Conservation (phyloP, 2,329 filamentous ascomycete genomes). For the Colletotrichum lentis region DNA sequence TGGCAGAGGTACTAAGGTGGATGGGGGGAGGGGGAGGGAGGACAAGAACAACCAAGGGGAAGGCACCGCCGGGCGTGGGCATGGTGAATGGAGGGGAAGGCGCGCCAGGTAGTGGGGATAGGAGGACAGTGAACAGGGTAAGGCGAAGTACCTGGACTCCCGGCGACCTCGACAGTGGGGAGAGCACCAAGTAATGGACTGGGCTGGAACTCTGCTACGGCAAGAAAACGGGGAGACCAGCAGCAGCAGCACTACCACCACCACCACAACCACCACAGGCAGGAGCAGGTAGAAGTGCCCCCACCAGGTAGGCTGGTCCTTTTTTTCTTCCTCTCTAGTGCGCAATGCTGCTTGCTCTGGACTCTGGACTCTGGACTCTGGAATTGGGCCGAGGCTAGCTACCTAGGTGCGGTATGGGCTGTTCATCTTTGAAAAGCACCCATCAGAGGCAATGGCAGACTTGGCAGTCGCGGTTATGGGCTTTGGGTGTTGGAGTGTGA, state of each 20-base stretch:
- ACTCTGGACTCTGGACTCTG: too few relatives aligned
- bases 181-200: conserved; percentile 18
- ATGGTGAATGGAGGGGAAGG: conserved; percentile 12
- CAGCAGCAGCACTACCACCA: too few relatives aligned
- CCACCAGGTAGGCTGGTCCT: background rate
- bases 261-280: background rate
- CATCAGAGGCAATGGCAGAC: background rate
- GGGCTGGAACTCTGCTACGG: conserved; percentile 27
- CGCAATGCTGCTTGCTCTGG: background rate
- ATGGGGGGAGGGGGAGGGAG: background rate
- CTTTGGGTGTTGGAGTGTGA: too few relatives aligned
- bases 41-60: background rate
- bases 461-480: too few relatives aligned
- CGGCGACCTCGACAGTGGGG: conserved; percentile 3
- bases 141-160: background rate
- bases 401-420: background rate
- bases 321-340: background rate
- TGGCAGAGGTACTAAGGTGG: background rate
- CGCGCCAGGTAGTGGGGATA: background rate
- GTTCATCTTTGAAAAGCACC: background rate
- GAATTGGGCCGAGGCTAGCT: background rate
- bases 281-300: background rate
- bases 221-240: background rate
- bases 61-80: conserved; percentile 2
- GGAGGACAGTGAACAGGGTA: background rate